Percentiles rank a stretch among this genome's conserved stretches.
Conservation (phyloP, 306 rosid species). For the Cucurbita pepo region DNA sequence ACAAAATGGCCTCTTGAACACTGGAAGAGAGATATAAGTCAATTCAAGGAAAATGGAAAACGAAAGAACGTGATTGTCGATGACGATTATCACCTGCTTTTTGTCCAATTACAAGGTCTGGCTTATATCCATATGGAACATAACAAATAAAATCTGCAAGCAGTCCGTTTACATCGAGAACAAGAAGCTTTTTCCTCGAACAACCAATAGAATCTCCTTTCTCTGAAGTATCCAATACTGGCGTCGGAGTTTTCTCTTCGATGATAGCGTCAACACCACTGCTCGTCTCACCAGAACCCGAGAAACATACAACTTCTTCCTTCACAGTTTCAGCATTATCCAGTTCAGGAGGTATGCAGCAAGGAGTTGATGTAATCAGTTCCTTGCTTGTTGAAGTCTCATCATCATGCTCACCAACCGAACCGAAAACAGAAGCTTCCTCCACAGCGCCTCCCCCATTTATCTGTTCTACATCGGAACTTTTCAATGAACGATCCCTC, state of each 20-base stretch:
- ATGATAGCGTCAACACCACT: conserved; percentile 13
- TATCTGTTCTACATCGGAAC: not conserved
- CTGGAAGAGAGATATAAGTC: conserved; percentile 22
- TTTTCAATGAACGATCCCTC: not conserved
- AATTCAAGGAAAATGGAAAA: conserved; percentile 7
- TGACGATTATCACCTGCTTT: conserved; percentile 38
- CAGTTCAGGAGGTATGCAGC: conserved; percentile 10
- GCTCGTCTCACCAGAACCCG: conserved; percentile 2
- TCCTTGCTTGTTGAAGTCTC: conserved; percentile 7
- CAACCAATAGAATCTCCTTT: conserved; percentile 9
- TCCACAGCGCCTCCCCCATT: not conserved
- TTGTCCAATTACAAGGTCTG: conserved; percentile 18
- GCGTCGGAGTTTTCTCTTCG: conserved; percentile 13
- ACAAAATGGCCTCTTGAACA: conserved; percentile 83
- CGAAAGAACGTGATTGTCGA: not conserved
- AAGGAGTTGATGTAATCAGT: conserved; percentile 2
- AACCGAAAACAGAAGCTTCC: not conserved
- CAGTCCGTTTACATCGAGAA: conserved; percentile 83
- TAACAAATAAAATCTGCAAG: conserved; percentile 55
- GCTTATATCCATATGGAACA: conserved; percentile 11
- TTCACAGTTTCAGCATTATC: conserved; percentile 10
- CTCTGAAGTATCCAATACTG: not conserved
- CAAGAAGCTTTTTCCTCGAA: conserved; percentile 63
- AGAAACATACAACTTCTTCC: conserved; percentile 11
- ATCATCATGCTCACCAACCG: conserved; percentile 4